These are phyloP conservation scores for Venturia pyrina DNA, from an alignment of 2,329 filamentous ascomycete genomes.

Conservation along the genomic window DNA sequence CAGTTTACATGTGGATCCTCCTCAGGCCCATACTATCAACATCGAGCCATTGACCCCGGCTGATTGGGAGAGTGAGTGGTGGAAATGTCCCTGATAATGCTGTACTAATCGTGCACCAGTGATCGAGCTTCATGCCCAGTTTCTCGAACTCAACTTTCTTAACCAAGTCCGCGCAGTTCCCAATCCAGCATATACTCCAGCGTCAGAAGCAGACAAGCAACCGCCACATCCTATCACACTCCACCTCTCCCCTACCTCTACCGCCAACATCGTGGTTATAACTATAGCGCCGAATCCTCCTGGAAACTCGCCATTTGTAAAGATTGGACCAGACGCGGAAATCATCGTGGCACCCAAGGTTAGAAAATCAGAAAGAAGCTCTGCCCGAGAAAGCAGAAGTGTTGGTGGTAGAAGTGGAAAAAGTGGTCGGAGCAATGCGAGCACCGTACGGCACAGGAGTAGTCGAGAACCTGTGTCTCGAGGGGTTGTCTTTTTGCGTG, in stretches of 20 bases:
- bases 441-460: conserved; percentile 46
- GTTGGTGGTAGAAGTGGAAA: conserved; percentile 58
- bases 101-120: conserved; percentile 35
- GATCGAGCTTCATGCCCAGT: conserved; percentile 92
- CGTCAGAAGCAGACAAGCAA: conserved; percentile 22
- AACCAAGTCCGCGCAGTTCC: conserved; percentile 88
- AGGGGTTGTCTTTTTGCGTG: conserved; percentile 64
- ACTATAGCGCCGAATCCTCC: conserved; percentile 68
- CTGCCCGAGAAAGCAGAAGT: conserved; percentile 16
- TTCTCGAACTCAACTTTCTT: conserved; percentile 86
- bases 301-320: conserved; percentile 67
- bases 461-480: conserved; percentile 51
- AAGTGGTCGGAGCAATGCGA: conserved; percentile 59
- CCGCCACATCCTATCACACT: conserved; percentile 73
- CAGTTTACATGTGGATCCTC: conserved; percentile 76
- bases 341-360: conserved; percentile 95
- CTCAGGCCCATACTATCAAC: conserved; percentile 84
- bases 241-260: conserved; percentile 89
- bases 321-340: conserved; percentile 87
- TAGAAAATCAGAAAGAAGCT: conserved; percentile 51
- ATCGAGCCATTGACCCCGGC: conserved; percentile 92
- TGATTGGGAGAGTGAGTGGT: conserved; percentile 73
- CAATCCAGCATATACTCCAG: conserved; percentile 60
- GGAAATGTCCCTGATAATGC: conserved; percentile 10
- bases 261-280: conserved; percentile 79